Evolutionary conservation across 139 green algal genomes (phyloP).

Genomic region (Astrephomene gubernaculifera): DNA sequence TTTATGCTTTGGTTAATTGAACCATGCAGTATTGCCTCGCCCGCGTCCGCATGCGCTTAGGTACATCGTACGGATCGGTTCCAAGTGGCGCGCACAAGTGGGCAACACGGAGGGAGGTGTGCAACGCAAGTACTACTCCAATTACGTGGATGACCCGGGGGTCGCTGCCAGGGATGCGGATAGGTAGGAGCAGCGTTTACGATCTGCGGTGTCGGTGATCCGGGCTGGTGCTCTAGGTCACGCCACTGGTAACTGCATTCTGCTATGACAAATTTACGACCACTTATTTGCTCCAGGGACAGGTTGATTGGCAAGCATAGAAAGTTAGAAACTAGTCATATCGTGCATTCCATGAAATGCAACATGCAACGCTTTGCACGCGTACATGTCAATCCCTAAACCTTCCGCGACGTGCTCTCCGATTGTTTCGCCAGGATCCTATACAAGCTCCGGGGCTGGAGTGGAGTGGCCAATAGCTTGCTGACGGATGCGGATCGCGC

Average conservation of each 20-base stretch:
- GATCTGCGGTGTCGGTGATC: too few species aligned
- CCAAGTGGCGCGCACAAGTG: constrained; percentile 49
- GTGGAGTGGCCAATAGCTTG: constrained; percentile 1
- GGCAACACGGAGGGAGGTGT: constrained; percentile 50
- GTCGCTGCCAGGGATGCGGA: constrained; percentile 48
- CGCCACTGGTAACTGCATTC: too few species aligned
- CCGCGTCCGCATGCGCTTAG: background rate
- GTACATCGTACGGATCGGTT: constrained; percentile 51
- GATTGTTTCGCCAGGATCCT: constrained; percentile 50
- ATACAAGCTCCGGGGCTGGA: constrained; percentile 42
- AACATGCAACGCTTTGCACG: too few species aligned
- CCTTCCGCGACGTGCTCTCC: too few species aligned
- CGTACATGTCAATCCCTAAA: too few species aligned
- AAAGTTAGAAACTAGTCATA: too few species aligned
- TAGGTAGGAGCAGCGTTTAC: background rate
- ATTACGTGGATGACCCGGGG: constrained; percentile 41
- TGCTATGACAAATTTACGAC: too few species aligned
- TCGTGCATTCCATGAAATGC: too few species aligned
- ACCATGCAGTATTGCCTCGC: background rate
- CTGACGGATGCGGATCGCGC: constrained; percentile 18
- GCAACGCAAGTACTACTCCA: constrained; percentile 52
- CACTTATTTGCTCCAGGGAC: too few species aligned
- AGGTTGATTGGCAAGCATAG: too few species aligned
- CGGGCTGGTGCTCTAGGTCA: too few species aligned
- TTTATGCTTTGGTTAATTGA: background rate